A percentile compares a stretch with the other conserved stretches of the same genome.
These are phyloP conservation scores for Termitomyces sp. DNA, from an alignment of 768 basidiomycete species.

Conservation along the genomic window DNA sequence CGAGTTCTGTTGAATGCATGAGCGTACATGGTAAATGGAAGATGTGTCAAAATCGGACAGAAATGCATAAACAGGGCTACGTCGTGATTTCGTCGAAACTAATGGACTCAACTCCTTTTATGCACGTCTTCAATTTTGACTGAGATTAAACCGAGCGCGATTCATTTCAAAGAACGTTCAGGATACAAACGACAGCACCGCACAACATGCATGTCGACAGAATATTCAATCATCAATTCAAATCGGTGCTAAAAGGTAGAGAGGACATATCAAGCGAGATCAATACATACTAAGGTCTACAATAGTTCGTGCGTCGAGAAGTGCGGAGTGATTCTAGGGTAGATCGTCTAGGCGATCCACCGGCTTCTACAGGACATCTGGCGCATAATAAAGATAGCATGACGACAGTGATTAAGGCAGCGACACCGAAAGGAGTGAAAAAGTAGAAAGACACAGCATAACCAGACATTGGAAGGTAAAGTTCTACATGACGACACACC, in stretches of 20 bases:
- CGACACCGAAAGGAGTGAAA: constrained; percentile 2
- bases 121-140: neutral
- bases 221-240: neutral
- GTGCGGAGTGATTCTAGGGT: constrained; percentile 6
- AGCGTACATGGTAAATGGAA: neutral
- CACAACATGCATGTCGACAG: neutral
- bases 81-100: neutral
- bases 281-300: constrained; percentile 11
- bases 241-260: neutral
- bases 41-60: neutral
- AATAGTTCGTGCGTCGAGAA: constrained; percentile 9
- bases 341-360: constrained; percentile 2
- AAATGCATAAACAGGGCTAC: too few species aligned
- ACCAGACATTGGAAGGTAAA: neutral
- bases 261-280: constrained; percentile 4
- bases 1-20: too few species aligned
- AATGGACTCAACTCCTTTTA: too few species aligned
- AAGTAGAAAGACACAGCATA: neutral
- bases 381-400: neutral
- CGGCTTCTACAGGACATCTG: neutral
- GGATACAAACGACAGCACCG: neutral
- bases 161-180: neutral
- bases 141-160: neutral
- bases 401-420: neutral
- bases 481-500: constrained; percentile 35